Evolutionary conservation across 805 yeast species (phyloP).

Genomic region (Saccharomycopsis babjevae): DNA sequence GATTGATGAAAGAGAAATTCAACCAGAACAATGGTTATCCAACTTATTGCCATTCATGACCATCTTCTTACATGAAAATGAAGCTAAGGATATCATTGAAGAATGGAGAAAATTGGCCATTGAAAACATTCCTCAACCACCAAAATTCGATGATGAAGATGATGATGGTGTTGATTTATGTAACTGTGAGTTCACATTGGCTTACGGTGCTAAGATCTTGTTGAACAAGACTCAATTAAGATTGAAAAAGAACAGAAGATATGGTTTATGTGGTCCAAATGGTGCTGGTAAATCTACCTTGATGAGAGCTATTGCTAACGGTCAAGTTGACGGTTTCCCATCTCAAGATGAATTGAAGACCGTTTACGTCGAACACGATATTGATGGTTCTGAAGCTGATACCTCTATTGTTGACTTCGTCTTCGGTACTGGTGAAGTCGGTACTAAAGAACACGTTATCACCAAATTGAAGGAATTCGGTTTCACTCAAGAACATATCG

Average conservation of each 20-base stretch:
- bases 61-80: constrained; percentile 87
- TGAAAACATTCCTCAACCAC: constrained; percentile 96
- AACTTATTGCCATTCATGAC: constrained; percentile 90
- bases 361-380: constrained; percentile 99
- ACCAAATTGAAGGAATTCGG: constrained; percentile 80
- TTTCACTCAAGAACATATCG: constrained; percentile 88
- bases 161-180: constrained; percentile 99
- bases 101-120: constrained; percentile 92
- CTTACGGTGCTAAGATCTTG: constrained; percentile 99
- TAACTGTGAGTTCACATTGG: constrained; percentile 99
- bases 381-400: constrained; percentile 96
- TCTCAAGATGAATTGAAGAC: constrained; percentile 98
- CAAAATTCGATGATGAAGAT: constrained; percentile 90
- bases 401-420: constrained; percentile 91
- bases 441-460: constrained; percentile 61
- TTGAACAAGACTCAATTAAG: constrained; percentile 99
- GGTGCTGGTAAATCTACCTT: constrained; percentile 99
- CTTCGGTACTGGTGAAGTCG: constrained; percentile 67
- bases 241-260: constrained; percentile 97
- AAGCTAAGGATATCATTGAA: constrained; percentile 84
- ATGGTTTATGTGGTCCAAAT: constrained; percentile 98
- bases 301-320: constrained; percentile 95
- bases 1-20: constrained; percentile 94
- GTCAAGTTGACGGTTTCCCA: constrained; percentile 99
- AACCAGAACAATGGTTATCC: constrained; percentile 84